Conservation (phyloP, 192 early-diverging fungal species). For the Entomortierella beljakovae region DNA sequence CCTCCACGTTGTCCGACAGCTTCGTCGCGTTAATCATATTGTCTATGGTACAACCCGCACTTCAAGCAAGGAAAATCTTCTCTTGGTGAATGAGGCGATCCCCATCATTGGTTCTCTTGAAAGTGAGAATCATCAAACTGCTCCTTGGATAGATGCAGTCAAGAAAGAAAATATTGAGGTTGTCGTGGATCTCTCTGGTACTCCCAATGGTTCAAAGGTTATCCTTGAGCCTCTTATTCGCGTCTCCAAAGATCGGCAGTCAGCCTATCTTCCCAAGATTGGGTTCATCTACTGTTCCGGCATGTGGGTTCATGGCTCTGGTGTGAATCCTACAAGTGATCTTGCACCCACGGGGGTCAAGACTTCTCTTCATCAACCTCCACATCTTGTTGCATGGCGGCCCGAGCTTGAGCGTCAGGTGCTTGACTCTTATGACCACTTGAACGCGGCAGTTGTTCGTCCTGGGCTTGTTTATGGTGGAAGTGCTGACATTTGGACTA, state of each 20-base stretch:
- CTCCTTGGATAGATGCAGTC: constrained; percentile 19
- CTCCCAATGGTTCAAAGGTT: constrained; percentile 13
- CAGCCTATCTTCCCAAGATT: constrained; percentile 11
- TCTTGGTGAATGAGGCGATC: constrained; percentile 45
- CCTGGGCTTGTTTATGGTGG: constrained; percentile 42
- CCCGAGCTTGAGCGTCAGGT: constrained; percentile 39
- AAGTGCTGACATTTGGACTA: constrained; percentile 11
- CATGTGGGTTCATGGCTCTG: constrained; percentile 37
- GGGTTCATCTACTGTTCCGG: constrained; percentile 52
- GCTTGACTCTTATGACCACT: constrained; percentile 16
- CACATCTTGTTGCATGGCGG: constrained; percentile 43
- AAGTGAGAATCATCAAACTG: background rate
- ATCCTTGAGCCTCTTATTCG: constrained; percentile 30
- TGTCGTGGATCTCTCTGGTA: constrained; percentile 41
- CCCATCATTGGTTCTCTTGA: constrained; percentile 31
- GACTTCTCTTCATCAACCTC: constrained; percentile 2
- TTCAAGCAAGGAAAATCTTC: constrained; percentile 10
- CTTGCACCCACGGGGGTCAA: constrained; percentile 13
- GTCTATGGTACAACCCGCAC: constrained; percentile 53
- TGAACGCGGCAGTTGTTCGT: constrained; percentile 36
- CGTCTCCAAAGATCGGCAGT: constrained; percentile 34
- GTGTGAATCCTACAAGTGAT: background rate
- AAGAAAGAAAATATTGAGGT: constrained; percentile 28
- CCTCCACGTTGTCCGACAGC: constrained; percentile 35
- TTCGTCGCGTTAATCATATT: constrained; percentile 47